These are phyloP conservation scores for Hanseniaspora mollemarum DNA, from an alignment of 805 yeast genomes.

Conservation along the genomic window DNA sequence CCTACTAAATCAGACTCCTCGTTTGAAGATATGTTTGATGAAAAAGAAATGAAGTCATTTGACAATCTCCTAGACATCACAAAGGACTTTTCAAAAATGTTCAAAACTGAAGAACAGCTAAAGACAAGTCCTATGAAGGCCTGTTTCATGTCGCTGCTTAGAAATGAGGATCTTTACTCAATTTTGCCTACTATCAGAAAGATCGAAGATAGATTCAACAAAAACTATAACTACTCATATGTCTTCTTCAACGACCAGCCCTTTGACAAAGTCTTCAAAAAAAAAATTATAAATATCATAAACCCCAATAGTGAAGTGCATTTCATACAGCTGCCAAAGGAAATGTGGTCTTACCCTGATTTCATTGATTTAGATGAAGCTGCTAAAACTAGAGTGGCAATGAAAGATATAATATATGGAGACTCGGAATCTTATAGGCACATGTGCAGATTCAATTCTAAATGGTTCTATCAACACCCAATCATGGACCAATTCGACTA, in stretches of 20 bases:
- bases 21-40: neutral
- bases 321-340: conserved; percentile 61
- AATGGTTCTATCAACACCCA: conserved; percentile 68
- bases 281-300: conserved; percentile 39
- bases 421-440: conserved; percentile 66
- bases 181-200: conserved; percentile 51
- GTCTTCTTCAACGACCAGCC: conserved; percentile 76
- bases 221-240: conserved; percentile 75
- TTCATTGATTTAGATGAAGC: conserved; percentile 69
- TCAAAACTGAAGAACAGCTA: conserved; percentile 6
- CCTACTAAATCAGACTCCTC: conserved; percentile 8
- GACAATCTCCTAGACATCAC: conserved; percentile 9
- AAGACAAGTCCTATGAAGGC: conserved; percentile 25
- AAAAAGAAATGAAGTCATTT: neutral
- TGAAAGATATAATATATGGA: conserved; percentile 65
- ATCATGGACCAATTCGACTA: conserved; percentile 59
- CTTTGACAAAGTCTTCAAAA: conserved; percentile 61
- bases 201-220: conserved; percentile 73
- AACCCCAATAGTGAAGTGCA: conserved; percentile 48
- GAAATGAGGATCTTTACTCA: conserved; percentile 53
- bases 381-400: conserved; percentile 44
- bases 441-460: conserved; percentile 83
- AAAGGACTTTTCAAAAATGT: conserved; percentile 9
- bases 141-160: conserved; percentile 46
- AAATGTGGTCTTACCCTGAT: conserved; percentile 81